Conservation (phyloP, 1,284 basidiomycete genomes). For the Boletellus deceptivus region DNA sequence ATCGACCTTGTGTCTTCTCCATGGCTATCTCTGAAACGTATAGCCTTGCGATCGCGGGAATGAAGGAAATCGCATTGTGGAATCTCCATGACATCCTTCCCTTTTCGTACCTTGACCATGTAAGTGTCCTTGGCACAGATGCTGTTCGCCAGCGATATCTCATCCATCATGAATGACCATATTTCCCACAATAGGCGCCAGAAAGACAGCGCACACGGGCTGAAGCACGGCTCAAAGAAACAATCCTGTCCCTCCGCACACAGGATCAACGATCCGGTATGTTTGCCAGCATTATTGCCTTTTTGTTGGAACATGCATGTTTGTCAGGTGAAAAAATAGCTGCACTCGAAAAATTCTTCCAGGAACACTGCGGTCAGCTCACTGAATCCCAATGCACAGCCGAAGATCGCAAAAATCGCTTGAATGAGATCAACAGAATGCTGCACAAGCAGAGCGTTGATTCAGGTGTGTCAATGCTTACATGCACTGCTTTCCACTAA, state of each 20-base stretch:
- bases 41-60: neutral
- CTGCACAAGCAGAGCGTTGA: neutral
- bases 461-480: neutral
- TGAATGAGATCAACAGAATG: neutral
- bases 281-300: neutral
- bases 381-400: neutral
- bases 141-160: no score
- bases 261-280: neutral
- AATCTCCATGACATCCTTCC: slow-evolving; percentile 2
- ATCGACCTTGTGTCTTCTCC: neutral
- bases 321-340: neutral
- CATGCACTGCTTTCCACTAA: neutral
- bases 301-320: neutral
- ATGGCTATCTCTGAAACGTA: slow-evolving; percentile 10
- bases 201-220: neutral
- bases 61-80: neutral
- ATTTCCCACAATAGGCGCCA: neutral
- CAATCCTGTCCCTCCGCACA: neutral
- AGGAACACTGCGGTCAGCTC: neutral
- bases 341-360: neutral
- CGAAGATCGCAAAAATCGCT: neutral
- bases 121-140: neutral
- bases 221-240: neutral
- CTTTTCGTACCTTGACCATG: neutral
- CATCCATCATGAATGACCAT: neutral